Conservation (phyloP, 1,284 basidiomycete species). For the Lignosus rhinocerotis region DNA sequence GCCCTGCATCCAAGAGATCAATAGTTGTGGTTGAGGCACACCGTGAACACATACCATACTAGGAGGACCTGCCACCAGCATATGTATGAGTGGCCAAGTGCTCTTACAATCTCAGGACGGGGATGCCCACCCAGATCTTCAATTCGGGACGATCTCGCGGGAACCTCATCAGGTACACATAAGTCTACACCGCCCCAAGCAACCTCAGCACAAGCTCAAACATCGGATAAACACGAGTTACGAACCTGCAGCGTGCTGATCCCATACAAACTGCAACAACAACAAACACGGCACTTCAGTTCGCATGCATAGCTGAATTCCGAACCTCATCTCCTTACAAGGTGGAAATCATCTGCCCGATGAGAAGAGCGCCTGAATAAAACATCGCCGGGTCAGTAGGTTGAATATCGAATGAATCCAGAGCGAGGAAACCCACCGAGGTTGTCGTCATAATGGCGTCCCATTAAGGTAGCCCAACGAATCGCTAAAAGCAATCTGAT, state of each 20-base stretch:
- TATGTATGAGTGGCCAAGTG: neutral
- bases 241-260: conserved; percentile 24
- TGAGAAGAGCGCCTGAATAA: conserved; percentile 20
- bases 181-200: conserved; percentile 16
- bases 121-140: conserved; percentile 19
- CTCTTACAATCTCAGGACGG: neutral
- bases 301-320: neutral
- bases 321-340: conserved; percentile 4
- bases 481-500: neutral
- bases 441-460: conserved; percentile 20
- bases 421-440: conserved; percentile 11
- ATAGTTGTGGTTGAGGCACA: neutral
- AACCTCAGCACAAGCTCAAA: neutral
- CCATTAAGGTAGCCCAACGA: conserved; percentile 1
- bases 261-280: conserved; percentile 18
- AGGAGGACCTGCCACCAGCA: conserved; percentile 12
- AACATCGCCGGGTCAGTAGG: neutral
- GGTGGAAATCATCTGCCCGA: conserved; percentile 25
- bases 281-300: neutral
- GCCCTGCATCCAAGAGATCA: conserved; percentile 1
- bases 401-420: neutral
- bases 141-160: conserved; percentile 25
- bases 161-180: conserved; percentile 25
- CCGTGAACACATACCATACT: conserved; percentile 12
- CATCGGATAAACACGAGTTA: neutral